These are phyloP conservation scores for Mycena metata DNA, from an alignment of 768 basidiomycete genomes.

Conservation along the genomic window DNA sequence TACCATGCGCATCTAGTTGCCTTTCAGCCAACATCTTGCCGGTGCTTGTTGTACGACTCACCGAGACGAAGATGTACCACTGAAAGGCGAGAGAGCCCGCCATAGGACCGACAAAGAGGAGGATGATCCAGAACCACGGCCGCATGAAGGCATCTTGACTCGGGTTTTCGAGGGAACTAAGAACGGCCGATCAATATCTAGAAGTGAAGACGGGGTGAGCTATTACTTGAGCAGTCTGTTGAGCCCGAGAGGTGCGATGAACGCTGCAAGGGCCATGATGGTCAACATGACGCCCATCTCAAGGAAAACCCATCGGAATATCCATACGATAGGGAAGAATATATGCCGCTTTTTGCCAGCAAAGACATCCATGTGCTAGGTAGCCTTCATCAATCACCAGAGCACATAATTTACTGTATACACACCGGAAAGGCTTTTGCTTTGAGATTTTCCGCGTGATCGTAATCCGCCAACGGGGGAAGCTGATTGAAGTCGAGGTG, in stretches of 20 bases:
- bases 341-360: slow-evolving; percentile 20
- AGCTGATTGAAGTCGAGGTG: slow-evolving; percentile 65
- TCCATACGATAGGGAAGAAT: slow-evolving; percentile 60
- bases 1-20: too few relatives aligned
- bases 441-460: slow-evolving; percentile 48
- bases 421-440: slow-evolving; percentile 47
- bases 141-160: slow-evolving; percentile 63
- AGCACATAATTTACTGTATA: slow-evolving; percentile 32
- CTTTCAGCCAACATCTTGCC: too few relatives aligned
- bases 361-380: slow-evolving; percentile 24
- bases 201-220: too few relatives aligned
- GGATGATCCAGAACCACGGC: slow-evolving; percentile 81
- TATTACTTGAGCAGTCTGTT: slow-evolving; percentile 56
- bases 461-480: slow-evolving; percentile 74
- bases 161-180: slow-evolving; percentile 68
- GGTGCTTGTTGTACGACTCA: slow-evolving; percentile 28
- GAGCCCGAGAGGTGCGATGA: slow-evolving; percentile 57
- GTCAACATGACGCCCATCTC: slow-evolving; percentile 47
- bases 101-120: slow-evolving; percentile 63
- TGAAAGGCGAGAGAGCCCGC: slow-evolving; percentile 61
- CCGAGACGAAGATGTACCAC: slow-evolving; percentile 67
- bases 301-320: slow-evolving; percentile 45
- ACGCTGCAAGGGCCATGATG: slow-evolving; percentile 44
- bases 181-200: not conserved
- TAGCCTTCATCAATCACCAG: too few relatives aligned